These are phyloP conservation scores for Acanthamoeba castellanii DNA, from an alignment of 208 protist species.

Conservation along the genomic window DNA sequence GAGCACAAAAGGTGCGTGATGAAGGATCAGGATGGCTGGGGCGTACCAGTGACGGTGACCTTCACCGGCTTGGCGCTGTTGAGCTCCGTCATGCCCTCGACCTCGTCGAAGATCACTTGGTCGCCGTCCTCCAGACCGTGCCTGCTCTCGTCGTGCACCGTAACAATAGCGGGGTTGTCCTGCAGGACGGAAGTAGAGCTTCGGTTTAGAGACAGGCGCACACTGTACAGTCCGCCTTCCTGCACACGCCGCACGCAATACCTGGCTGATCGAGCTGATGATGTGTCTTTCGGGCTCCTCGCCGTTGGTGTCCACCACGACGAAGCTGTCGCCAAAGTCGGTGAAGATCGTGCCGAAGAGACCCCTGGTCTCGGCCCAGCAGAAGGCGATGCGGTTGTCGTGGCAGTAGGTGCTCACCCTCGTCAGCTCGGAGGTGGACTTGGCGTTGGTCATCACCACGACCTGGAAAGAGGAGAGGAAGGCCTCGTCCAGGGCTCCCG, in stretches of 20 bases:
- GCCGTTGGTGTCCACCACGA: conserved; percentile 89
- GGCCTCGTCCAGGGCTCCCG: neutral
- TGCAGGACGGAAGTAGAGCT: neutral
- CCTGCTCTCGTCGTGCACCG: conserved; percentile 25
- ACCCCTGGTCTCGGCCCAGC: conserved; percentile 83
- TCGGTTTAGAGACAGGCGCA: neutral
- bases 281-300: conserved; percentile 83
- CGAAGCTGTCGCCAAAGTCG: conserved; percentile 91
- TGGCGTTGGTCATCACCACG: conserved; percentile 44
- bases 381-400: conserved; percentile 78
- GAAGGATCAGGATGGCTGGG: neutral
- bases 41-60: conserved; percentile 78
- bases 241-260: conserved; percentile 79
- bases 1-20: too few species aligned
- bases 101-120: conserved; percentile 89
- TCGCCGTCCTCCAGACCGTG: conserved; percentile 86
- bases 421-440: conserved; percentile 76
- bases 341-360: conserved; percentile 88
- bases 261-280: conserved; percentile 48
- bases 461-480: conserved; percentile 41
- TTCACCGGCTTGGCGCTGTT: conserved; percentile 56
- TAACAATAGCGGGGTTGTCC: conserved; percentile 47
- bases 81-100: conserved; percentile 82
- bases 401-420: conserved; percentile 84
- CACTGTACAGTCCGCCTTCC: conserved; percentile 83